Conservation (phyloP, 1,139 yeast genomes). For the Blastobotrys raffinosifermentans region DNA sequence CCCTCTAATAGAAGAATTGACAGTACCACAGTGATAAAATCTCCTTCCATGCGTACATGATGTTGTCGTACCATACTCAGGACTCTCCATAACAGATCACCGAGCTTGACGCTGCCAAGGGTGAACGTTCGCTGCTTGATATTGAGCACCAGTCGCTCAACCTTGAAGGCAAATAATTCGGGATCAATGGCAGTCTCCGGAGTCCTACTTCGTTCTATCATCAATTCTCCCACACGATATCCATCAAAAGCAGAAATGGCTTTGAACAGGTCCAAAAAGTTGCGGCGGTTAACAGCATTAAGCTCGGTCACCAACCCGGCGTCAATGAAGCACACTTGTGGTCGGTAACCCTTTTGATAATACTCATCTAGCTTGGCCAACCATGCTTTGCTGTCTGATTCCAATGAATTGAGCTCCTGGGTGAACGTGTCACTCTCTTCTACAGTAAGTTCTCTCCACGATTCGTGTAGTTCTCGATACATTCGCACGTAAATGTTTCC, state of each 20-base stretch:
- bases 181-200: constrained; percentile 86
- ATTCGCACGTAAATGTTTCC: constrained; percentile 88
- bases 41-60: constrained; percentile 97
- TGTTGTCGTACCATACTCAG: constrained; percentile 85
- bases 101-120: constrained; percentile 84
- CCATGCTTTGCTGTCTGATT: constrained; percentile 43
- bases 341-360: constrained; percentile 61
- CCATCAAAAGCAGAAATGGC: constrained; percentile 92
- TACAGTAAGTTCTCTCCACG: constrained; percentile 19
- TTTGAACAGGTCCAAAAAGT: constrained; percentile 83
- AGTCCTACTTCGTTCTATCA: constrained; percentile 90
- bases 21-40: constrained; percentile 86
- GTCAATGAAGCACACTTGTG: constrained; percentile 87
- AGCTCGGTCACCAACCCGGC: constrained; percentile 91
- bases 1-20: constrained; percentile 90
- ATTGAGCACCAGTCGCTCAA: constrained; percentile 71
- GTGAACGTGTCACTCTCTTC: constrained; percentile 23
- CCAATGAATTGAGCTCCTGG: constrained; percentile 32
- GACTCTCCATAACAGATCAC: constrained; percentile 83
- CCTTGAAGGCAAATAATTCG: constrained; percentile 82
- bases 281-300: constrained; percentile 66
- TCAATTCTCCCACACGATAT: constrained; percentile 85
- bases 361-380: constrained; percentile 44
- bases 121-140: constrained; percentile 88
- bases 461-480: constrained; percentile 33